Base-by-base conservation (phyloP, 169 alveolate species). In the Eimeria sp. region DNA sequence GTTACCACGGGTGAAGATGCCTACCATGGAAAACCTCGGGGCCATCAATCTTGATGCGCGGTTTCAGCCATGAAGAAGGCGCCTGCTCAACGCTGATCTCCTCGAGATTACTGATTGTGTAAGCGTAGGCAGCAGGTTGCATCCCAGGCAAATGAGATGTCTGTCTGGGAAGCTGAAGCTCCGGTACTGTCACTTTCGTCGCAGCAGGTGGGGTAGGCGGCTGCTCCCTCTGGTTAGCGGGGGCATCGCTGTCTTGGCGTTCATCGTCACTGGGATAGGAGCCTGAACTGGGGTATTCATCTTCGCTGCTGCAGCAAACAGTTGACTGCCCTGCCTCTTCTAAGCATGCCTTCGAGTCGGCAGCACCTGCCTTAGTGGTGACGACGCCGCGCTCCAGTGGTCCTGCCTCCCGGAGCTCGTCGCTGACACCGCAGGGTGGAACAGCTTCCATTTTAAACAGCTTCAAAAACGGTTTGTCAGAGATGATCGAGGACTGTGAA, bases 281-380 rank as follows among this genome's bases (percentile, higher is more conserved):
- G 7, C 80, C 93, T 16, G 43, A 30, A 51, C 80, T 86, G 45
- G 54, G 34, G 61, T 57, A 61, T 63, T 86, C 93, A 58, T 86
- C 93, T 61, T 86, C 93, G 40, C 93, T 86, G 80, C 93, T 86
- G 82, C 93, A 86, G 93, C 93, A 86, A 43, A 86, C 93, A 47
- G 93, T 86, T 45, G 93, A 86, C 51, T 86, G 93, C n/a, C 93
- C 93, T 27, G 82, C 93, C 93, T 86, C 93, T 63, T 61, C 82
- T 16, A 25, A 25, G 80, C n/a, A 27, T 10, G 65, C 63, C n/a
- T 34, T 63, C 47, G 93, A 61, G 93, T 86, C 93, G 82, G 80
- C 93, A 22, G 93, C 80, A 43, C 20, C 75, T 40, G 82, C 45
- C 58, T 30, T 63, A 58, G 54, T 82, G 72, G 51, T 25, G 40